Percentiles rank a stretch among this genome's conserved stretches.
Conservation (phyloP, 1,284 basidiomycete genomes). For the Cutaneotrichosporon sp. region DNA sequence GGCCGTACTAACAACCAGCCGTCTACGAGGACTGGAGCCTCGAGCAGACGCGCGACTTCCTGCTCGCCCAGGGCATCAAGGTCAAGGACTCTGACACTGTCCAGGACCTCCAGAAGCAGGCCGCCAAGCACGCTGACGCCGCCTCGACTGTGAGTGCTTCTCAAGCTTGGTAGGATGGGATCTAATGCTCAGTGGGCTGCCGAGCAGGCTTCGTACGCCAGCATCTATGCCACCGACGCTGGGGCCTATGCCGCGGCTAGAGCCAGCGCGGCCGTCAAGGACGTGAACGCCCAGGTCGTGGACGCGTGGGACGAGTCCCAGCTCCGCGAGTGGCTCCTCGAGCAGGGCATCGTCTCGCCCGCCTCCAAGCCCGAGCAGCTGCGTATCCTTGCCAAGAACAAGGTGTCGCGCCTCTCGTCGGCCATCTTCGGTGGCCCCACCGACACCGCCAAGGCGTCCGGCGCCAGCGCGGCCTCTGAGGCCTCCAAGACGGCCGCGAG, state of each 20-base stretch:
- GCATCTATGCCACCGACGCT: neutral
- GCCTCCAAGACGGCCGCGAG: slow-evolving; percentile 25
- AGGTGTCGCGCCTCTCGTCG: slow-evolving; percentile 58
- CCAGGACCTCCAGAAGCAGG: slow-evolving; percentile 55
- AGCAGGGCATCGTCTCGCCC: slow-evolving; percentile 81
- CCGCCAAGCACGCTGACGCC: slow-evolving; percentile 59
- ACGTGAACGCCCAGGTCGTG: slow-evolving; percentile 49
- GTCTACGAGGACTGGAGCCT: slow-evolving; percentile 66
- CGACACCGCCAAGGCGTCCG: slow-evolving; percentile 42
- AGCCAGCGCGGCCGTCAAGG: slow-evolving; percentile 64
- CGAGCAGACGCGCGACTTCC: slow-evolving; percentile 67
- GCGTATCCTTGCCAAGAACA: slow-evolving; percentile 70
- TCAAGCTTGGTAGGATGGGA: no score
- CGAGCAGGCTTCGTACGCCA: slow-evolving; percentile 18
- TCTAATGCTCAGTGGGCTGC: slow-evolving; percentile 39
- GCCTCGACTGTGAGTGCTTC: slow-evolving; percentile 48
- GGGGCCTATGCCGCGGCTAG: slow-evolving; percentile 60
- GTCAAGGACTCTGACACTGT: slow-evolving; percentile 58
- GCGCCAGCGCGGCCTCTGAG: slow-evolving; percentile 55
- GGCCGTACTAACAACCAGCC: slow-evolving; percentile 36
- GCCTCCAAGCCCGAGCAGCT: slow-evolving; percentile 76
- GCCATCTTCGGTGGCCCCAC: slow-evolving; percentile 62
- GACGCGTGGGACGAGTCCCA: slow-evolving; percentile 72
- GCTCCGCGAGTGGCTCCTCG: slow-evolving; percentile 78
- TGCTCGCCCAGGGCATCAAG: slow-evolving; percentile 67